A percentile compares a stretch with the other conserved stretches of the same genome.
These are phyloP conservation scores for Lipomyces mesembrius DNA, from an alignment of 805 yeast species.

Conservation along the genomic window DNA sequence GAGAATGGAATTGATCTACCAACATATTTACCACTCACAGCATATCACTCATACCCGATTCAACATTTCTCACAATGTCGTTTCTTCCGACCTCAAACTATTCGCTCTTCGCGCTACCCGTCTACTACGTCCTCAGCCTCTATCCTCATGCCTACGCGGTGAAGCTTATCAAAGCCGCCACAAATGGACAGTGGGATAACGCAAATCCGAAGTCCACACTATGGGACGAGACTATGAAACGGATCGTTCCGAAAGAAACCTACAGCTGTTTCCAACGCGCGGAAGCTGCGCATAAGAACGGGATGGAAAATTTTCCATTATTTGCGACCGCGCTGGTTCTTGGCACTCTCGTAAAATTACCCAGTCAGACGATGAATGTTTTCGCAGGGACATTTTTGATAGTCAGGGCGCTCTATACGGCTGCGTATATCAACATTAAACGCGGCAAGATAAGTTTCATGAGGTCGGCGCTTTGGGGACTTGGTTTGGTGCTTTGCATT, in stretches of 20 bases:
- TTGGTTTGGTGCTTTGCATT: slow-evolving; percentile 1
- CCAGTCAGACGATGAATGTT: background rate
- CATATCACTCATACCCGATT: slow-evolving; percentile 5
- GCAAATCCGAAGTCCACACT: slow-evolving; percentile 2
- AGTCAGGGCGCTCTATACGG: slow-evolving; percentile 4
- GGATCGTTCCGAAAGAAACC: slow-evolving; percentile 6
- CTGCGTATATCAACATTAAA: slow-evolving; percentile 9
- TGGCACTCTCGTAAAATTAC: background rate
- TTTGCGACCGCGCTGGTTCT: slow-evolving; percentile 6
- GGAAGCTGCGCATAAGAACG: slow-evolving; percentile 9
- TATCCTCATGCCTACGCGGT: slow-evolving; percentile 7
- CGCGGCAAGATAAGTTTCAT: slow-evolving; percentile 9
- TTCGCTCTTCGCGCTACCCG: slow-evolving; percentile 9
- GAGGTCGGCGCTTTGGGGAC: slow-evolving; percentile 7
- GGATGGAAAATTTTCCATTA: slow-evolving; percentile 4
- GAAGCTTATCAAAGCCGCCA: slow-evolving; percentile 7
- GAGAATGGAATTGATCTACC: background rate
- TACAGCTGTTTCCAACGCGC: slow-evolving; percentile 5
- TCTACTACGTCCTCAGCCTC: slow-evolving; percentile 3
- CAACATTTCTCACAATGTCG: slow-evolving; percentile 8
- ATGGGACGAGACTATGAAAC: slow-evolving; percentile 1
- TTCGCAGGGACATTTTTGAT: background rate
- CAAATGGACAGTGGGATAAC: slow-evolving; percentile 4
- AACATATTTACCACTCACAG: slow-evolving; percentile 4
- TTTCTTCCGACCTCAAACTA: slow-evolving; percentile 7